Evolutionary conservation across 2,329 filamentous ascomycete genomes (phyloP), one percentile per base, ranked within the genome.

Genomic region (Exserohilum rostratum): DNA sequence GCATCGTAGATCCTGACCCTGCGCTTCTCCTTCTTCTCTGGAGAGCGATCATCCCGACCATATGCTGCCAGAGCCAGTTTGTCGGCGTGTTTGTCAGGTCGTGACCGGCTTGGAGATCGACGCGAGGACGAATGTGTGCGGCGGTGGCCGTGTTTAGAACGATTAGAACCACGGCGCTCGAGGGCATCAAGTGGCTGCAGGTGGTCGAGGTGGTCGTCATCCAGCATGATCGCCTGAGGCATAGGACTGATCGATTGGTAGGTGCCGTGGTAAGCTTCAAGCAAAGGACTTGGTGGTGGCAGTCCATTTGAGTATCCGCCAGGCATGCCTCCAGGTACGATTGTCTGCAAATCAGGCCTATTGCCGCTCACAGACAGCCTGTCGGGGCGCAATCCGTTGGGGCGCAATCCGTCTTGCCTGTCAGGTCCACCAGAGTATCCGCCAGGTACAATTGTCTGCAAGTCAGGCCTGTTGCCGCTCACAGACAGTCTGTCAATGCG

Each of bases 171-270:
- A 47, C 73, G 66, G 13, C 74, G 69, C 22, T 65, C 72, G 33
- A 66, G 61, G 44, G 64, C 68, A 44, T 74, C 69, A 35, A 76
- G 57, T 15, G 72, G 66, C 33, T 65, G 69, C 17, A 75, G 69
- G 59, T 75, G 74, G 50, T 84, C 81, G 9, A 86, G 80, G 31
- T 83, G 79, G 27, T 83, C 79, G 27, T 80, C 75, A 43, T 79
- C 68, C 20, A 93, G 79, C 65, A 85, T 79, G 53, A 85, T 79
- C 0, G 93, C 91, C 0, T 92, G 92, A 0, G 93, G 93, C 91
- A 97, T 96, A 0, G 93, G 93, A 0, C 93, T 96, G 66, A 96
- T 90, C 53, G 90, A 91, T 75, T 98, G 93, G 67, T 96, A 98
- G 0, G 93, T 96, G 34, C 93, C 93, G 58, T 88, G 89, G 76